Evolutionary conservation across 345 rosid genomes (phyloP).

Genomic region (Lepidium didymum): DNA sequence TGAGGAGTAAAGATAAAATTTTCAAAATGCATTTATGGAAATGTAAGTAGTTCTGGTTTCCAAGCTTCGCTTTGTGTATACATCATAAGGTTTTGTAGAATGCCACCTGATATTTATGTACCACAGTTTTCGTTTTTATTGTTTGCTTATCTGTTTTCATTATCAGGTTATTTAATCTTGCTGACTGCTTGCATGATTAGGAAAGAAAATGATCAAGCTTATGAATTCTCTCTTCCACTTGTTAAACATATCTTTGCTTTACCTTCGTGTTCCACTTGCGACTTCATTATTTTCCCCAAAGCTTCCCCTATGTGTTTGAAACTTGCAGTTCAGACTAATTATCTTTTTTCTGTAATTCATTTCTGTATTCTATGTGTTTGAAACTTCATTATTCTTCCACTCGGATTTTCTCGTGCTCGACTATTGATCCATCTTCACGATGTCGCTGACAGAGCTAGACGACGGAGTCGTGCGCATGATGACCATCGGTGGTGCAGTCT

Average conservation of each 20-base stretch:
- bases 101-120: background rate
- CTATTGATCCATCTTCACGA: conserved; percentile 22
- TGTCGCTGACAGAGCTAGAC: conserved; percentile 58
- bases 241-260: background rate
- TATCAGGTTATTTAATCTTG: background rate
- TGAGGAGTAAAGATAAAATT: background rate
- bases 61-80: background rate
- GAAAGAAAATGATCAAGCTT: background rate
- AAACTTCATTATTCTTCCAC: too few species aligned
- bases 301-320: background rate
- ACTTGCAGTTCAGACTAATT: background rate
- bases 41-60: background rate
- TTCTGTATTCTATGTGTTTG: too few species aligned
- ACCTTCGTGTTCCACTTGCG: background rate
- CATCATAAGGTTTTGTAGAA: background rate
- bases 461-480: conserved; percentile 68
- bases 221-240: background rate
- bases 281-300: background rate
- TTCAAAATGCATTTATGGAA: background rate
- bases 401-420: background rate
- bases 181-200: background rate
- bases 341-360: background rate
- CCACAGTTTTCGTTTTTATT: background rate
- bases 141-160: background rate
- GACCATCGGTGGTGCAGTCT: conserved; percentile 91